Evolutionary conservation across 441 rosid genomes (phyloP), one percentile per base, ranked within the genome.

Genomic region (Gossypium schwendimanii): DNA sequence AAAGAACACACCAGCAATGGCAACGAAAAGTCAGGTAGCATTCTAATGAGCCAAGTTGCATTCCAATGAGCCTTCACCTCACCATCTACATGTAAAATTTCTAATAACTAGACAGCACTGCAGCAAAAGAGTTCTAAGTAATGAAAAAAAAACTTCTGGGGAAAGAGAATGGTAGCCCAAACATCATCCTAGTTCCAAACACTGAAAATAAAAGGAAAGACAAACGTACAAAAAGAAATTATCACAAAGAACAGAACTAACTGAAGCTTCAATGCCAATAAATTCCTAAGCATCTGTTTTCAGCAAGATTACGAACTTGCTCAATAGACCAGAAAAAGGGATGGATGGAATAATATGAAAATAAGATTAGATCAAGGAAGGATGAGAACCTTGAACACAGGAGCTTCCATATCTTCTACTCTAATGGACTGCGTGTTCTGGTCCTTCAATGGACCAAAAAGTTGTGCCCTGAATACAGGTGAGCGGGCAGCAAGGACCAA

Each of bases 391-490:
- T 89, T 89, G 63, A 89, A 89, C 68, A 88, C 87, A 67, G 89
- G 84, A 28, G 87, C 73, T 76, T 88, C 86, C 73, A 88, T 82
- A 68, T 90, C 95, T 82, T 88, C 86, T 55, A 88, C 79, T 75
- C 57, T 81, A 66, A 89, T 81, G 61, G 79, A 76, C 65, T 75
- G 74, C 0, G 85, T 85, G 69, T 88, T 85, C 6, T 58, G 75
- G 73, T 89, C 86, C 77, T 84, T 84, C 68, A 86, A 80, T 6
- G 92, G 92, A 53, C 92, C 92, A 84, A 73, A 88, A 66, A 88
- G 86, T 78, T 88, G 92, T 12, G 92, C 92, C 80, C 81, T 82
- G 81, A 88, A 88, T 55, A 88, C 92, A 3, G 89, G 90, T 33
- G 92, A 88, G 9, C 92, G 87, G 3, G 90, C 76, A 28, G 90